These are phyloP conservation scores for Pontederia crassipes DNA, from an alignment of 176 grass and related monocot genomes.

Conservation along the genomic window DNA sequence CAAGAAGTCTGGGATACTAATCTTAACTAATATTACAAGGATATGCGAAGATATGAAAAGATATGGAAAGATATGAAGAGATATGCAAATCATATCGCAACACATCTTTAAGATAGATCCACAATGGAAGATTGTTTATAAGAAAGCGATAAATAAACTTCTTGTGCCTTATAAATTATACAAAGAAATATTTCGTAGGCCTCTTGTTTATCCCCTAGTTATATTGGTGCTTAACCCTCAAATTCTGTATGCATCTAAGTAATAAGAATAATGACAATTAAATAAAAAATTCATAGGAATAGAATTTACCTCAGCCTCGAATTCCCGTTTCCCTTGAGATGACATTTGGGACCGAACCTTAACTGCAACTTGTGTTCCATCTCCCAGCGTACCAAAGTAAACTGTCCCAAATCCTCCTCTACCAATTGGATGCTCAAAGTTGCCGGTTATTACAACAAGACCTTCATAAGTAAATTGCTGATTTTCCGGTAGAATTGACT, in stretches of 20 bases:
- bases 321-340: slow-evolving; percentile 24
- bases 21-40: too few relatives aligned
- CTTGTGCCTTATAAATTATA: too few relatives aligned
- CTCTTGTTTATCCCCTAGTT: too few relatives aligned
- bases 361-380: slow-evolving; percentile 29
- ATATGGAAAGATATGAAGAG: too few relatives aligned
- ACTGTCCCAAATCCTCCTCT: slow-evolving; percentile 31
- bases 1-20: too few relatives aligned
- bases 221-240: too few relatives aligned
- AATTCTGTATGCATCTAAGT: not conserved
- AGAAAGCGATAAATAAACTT: too few relatives aligned
- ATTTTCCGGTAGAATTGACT: not conserved
- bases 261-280: not conserved
- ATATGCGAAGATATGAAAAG: too few relatives aligned
- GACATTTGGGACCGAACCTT: slow-evolving; percentile 18
- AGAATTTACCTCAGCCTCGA: slow-evolving; percentile 20
- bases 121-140: too few relatives aligned
- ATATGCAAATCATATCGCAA: too few relatives aligned
- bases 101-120: too few relatives aligned
- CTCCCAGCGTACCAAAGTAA: slow-evolving; percentile 12
- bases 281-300: not conserved
- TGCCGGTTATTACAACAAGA: slow-evolving; percentile 19
- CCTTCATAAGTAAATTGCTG: slow-evolving; percentile 19
- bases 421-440: slow-evolving; percentile 19
- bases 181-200: too few relatives aligned